Evolutionary conservation across 768 basidiomycete genomes (phyloP).

Genomic region (Russula emetica): DNA sequence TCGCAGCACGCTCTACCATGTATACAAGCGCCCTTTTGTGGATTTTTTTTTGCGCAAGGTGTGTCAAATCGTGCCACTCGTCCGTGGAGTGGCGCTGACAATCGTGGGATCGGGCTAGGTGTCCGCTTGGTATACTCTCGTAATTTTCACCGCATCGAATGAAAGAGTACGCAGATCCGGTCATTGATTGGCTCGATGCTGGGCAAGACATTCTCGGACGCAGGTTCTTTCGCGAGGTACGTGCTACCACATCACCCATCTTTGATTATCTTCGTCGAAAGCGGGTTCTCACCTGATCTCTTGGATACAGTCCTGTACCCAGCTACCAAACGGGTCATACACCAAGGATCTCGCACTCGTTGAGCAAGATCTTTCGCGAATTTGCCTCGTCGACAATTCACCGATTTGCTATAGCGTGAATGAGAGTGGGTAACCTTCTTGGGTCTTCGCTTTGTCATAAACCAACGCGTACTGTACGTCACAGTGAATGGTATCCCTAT

Average conservation of each 20-base stretch:
- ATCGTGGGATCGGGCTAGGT: slow-evolving; percentile 53
- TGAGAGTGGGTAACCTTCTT: slow-evolving; percentile 58
- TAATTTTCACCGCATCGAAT: slow-evolving; percentile 99
- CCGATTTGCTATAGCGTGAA: slow-evolving; percentile 89
- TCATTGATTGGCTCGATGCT: slow-evolving; percentile 98
- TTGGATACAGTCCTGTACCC: slow-evolving; percentile 73
- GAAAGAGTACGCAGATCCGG: slow-evolving; percentile 99
- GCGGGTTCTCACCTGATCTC: background rate
- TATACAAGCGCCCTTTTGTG: slow-evolving; percentile 97
- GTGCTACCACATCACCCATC: background rate
- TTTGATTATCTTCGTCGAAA: background rate
- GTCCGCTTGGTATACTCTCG: slow-evolving; percentile 96
- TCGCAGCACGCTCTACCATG: slow-evolving; percentile 89
- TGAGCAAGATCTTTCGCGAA: slow-evolving; percentile 84
- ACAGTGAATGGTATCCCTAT: slow-evolving; percentile 97
- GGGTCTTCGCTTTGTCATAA: background rate
- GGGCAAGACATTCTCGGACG: slow-evolving; percentile 86
- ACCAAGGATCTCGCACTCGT: slow-evolving; percentile 88
- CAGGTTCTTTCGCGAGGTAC: slow-evolving; percentile 86
- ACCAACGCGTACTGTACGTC: background rate
- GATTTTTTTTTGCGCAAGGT: slow-evolving; percentile 93
- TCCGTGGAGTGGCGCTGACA: background rate
- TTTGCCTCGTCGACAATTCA: slow-evolving; percentile 95
- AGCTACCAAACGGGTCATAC: slow-evolving; percentile 89
- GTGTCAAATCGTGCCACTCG: background rate